phyloP scores from a whole-genome alignment of 495 filamentous ascomycete species.

The Pseudomonodictys pantanalensis region DNA sequence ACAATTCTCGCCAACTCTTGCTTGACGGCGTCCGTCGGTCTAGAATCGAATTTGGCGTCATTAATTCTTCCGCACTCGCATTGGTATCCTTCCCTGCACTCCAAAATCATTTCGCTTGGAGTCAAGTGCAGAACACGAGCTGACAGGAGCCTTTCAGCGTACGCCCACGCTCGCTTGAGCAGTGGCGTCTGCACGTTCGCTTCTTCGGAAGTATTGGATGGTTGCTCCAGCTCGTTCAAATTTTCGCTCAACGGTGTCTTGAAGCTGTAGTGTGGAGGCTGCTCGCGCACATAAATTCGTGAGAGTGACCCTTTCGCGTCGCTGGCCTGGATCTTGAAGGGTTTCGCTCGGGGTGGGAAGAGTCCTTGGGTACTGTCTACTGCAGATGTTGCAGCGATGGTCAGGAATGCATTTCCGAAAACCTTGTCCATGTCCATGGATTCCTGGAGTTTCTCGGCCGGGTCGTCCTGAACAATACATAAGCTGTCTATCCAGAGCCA shows the following conservation, averaged over 20 bases:
- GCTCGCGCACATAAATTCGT: slow-evolving; percentile 31
- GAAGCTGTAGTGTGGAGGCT: slow-evolving; percentile 32
- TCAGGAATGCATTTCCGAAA: slow-evolving; percentile 28
- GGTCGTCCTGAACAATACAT: slow-evolving; percentile 30
- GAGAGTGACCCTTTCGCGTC: slow-evolving; percentile 28
- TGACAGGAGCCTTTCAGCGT: slow-evolving; percentile 31
- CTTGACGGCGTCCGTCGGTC: slow-evolving; percentile 27
- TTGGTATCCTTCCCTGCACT: slow-evolving; percentile 31
- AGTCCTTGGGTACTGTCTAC: slow-evolving; percentile 17
- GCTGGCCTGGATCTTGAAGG: slow-evolving; percentile 31
- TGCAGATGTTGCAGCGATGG: slow-evolving; percentile 30
- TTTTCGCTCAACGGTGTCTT: slow-evolving; percentile 30
- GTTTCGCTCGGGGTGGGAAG: slow-evolving; percentile 21
- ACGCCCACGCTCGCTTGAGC: slow-evolving; percentile 33
- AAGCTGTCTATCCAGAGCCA: slow-evolving; percentile 31
- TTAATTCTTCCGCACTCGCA: slow-evolving; percentile 34
- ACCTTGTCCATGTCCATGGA: slow-evolving; percentile 17
- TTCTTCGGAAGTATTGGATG: slow-evolving; percentile 24
- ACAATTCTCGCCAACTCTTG: slow-evolving; percentile 25
- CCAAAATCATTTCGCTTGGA: slow-evolving; percentile 31
- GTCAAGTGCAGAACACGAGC: slow-evolving; percentile 33
- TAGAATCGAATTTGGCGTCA: slow-evolving; percentile 24
- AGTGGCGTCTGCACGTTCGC: slow-evolving; percentile 26
- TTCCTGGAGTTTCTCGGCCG: slow-evolving; percentile 6
- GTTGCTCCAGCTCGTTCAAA: slow-evolving; percentile 33